Evolutionary conservation across 371 early-diverging fungal genomes (phyloP).

Genomic region (Mucor irregularis): DNA sequence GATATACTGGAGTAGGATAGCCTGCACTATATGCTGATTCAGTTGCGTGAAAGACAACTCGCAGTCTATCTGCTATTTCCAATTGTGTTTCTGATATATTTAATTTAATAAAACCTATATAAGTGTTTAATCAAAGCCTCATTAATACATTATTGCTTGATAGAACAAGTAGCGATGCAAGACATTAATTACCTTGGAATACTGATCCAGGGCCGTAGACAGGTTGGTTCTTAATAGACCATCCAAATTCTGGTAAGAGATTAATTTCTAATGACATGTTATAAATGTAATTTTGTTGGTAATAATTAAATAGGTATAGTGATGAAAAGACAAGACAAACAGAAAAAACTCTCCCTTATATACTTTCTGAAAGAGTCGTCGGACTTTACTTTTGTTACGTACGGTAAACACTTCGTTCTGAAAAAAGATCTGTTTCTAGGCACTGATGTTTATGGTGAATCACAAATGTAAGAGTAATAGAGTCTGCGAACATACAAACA

Average conservation of each 20-base stretch:
- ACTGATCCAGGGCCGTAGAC: conserved; percentile 27
- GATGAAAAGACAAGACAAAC: no score
- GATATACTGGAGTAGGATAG: neutral
- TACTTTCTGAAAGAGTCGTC: no score
- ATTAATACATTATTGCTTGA: neutral
- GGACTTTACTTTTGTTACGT: no score
- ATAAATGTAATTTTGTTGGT: no score
- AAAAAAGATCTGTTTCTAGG: no score
- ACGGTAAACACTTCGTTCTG: no score
- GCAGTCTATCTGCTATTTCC: conserved; percentile 6
- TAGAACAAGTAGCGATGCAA: neutral
- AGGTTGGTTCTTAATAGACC: conserved; percentile 11
- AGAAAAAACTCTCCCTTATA: no score
- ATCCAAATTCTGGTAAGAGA: conserved; percentile 21
- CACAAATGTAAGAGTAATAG: no score
- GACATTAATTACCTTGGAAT: conserved; percentile 20
- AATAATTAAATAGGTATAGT: no score
- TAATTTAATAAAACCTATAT: conserved; percentile 9
- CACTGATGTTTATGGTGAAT: no score
- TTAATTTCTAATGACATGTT: conserved; percentile 8
- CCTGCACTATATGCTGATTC: conserved; percentile 1
- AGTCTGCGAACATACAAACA: no score
- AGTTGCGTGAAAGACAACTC: conserved; percentile 19
- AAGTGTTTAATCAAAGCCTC: neutral
- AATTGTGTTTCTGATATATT: conserved; percentile 2